Evolutionary conservation across 2,329 filamentous ascomycete species (phyloP), one percentile per base, ranked within the genome.

Genomic region (Calonectria henricotiae): DNA sequence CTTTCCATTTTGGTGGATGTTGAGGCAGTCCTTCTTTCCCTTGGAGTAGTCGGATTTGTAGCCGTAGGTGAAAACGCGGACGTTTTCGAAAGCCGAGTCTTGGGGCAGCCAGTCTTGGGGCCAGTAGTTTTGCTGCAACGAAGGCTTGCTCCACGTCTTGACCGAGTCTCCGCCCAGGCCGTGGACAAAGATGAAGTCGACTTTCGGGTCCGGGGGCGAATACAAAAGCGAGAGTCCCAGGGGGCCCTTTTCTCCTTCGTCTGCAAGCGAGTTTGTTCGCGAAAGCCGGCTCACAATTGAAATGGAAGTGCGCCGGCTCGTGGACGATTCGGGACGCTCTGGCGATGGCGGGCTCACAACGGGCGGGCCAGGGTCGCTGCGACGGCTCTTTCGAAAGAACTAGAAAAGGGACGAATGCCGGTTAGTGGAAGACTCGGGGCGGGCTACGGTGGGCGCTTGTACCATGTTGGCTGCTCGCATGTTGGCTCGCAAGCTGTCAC

Each of bases 111-210:
- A 74, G 7, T 73, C 64, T 47, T 74, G 81, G 1, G 84, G 84
- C 84, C 83, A 85, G 70, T 39, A 79, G 85, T 11, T 69, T 51
- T 15, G 54, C 61, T 79, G 63, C 1, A 46, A 46, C 1, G 65
- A 71, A 15, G 67, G 46, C 60, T 80, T 81, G 35, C 75, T 76
- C 83, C 84, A 85, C 67, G 83, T 84, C 66, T 81, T 80, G 4
- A 77, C 74, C 6, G 83, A 82, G 32, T 77, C 74, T 5, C 83
- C 83, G 3, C 81, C 81, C 5, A 85, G 77, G 5, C 83, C 83
- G 72, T 85, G 83, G 8, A 85, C 77, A 61, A 84, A 84, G 43
- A 83, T 74, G 49, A 84, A 75, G 65, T 74, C 72, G 58, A 74
- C 68, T 82, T 74, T 49, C 4, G 77, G 75, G 7, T 76, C 72